These are phyloP conservation scores for Phylloporus arenicola DNA, from an alignment of 768 basidiomycete species.

Conservation along the genomic window DNA sequence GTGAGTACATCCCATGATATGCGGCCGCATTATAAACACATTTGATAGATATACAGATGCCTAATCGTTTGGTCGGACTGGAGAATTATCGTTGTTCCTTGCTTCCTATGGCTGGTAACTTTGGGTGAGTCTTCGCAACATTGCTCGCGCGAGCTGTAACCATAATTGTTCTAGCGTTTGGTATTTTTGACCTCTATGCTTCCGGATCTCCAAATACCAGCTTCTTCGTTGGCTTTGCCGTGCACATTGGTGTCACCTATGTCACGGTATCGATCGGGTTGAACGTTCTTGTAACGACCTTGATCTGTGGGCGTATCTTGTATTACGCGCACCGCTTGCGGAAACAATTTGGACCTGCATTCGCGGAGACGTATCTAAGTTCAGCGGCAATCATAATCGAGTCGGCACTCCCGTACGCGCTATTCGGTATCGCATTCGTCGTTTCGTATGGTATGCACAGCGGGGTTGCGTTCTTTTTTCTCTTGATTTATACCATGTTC, in stretches of 20 bases:
- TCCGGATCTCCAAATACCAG: neutral
- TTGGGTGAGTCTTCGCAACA: neutral
- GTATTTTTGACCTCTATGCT: slow-evolving; percentile 3
- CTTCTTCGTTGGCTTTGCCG: slow-evolving; percentile 6
- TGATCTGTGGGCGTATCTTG: slow-evolving; percentile 11
- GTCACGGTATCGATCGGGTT: slow-evolving; percentile 4
- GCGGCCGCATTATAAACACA: neutral
- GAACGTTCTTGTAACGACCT: neutral
- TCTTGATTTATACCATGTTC: slow-evolving; percentile 10
- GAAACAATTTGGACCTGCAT: neutral
- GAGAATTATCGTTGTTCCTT: slow-evolving; percentile 7
- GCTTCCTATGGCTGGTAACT: slow-evolving; percentile 7
- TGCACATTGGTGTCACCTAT: slow-evolving; percentile 8
- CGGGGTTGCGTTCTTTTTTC: slow-evolving; percentile 6
- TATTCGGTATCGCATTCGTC: slow-evolving; percentile 6
- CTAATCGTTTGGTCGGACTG: slow-evolving; percentile 28
- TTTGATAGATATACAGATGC: slow-evolving; percentile 31
- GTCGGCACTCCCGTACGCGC: slow-evolving; percentile 13
- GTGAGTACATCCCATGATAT: slow-evolving; percentile 16
- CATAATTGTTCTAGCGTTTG: neutral
- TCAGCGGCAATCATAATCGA: slow-evolving; percentile 7
- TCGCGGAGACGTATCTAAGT: slow-evolving; percentile 4
- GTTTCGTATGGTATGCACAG: slow-evolving; percentile 5
- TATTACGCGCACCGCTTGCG: slow-evolving; percentile 1
- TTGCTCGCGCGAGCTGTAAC: neutral